These are phyloP conservation scores for Linum usitatissimum DNA, from an alignment of 345 rosid genomes.

Conservation along the genomic window DNA sequence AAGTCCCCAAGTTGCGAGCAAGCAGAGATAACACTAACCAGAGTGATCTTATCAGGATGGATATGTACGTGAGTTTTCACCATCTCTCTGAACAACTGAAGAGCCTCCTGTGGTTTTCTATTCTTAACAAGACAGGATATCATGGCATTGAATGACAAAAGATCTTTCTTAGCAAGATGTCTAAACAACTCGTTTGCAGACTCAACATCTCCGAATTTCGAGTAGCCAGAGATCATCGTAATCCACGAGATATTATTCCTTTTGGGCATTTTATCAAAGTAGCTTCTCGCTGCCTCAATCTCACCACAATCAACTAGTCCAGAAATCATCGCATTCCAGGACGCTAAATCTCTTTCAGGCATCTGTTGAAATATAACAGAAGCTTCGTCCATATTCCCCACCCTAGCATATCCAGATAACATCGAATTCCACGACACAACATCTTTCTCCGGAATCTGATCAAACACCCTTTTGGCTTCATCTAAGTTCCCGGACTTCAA, in stretches of 20 bases:
- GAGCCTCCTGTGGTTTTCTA: constrained; percentile 40
- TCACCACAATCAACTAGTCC: constrained; percentile 39
- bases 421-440: constrained; percentile 56
- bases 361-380: constrained; percentile 37
- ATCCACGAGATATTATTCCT: constrained; percentile 46
- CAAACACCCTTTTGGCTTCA: constrained; percentile 40
- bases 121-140: constrained; percentile 63
- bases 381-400: constrained; percentile 36
- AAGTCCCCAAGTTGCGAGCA: constrained; percentile 48
- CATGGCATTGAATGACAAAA: constrained; percentile 45
- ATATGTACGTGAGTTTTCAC: constrained; percentile 18
- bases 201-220: constrained; percentile 41
- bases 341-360: constrained; percentile 46
- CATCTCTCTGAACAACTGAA: constrained; percentile 46
- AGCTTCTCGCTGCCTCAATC: constrained; percentile 32
- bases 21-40: constrained; percentile 52
- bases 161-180: constrained; percentile 35
- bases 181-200: constrained; percentile 44
- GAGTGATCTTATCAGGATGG: constrained; percentile 48
- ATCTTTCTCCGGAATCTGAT: constrained; percentile 46
- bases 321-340: constrained; percentile 64
- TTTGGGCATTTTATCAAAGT: constrained; percentile 46
- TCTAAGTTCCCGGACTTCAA: constrained; percentile 33
- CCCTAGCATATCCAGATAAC: constrained; percentile 44
- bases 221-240: constrained; percentile 57